Conservation (phyloP, 2,329 filamentous ascomycete species). For the Claviceps capensis region DNA sequence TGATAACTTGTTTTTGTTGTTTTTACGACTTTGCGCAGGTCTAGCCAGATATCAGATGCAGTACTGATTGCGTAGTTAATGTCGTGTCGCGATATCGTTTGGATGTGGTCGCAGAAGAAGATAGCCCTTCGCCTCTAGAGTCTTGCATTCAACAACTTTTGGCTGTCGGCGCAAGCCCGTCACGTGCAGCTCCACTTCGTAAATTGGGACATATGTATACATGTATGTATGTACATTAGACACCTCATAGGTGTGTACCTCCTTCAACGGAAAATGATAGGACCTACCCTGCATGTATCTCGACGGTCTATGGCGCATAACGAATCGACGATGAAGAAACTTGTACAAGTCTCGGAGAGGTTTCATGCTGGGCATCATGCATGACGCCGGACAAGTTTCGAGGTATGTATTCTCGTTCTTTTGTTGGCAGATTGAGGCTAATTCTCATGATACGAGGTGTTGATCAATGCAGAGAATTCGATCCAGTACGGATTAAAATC, state of each 20-base stretch:
- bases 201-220: too few species aligned
- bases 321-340: too few species aligned
- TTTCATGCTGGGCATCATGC: too few species aligned
- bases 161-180: background rate
- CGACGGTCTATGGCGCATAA: background rate
- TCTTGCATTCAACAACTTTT: background rate
- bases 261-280: background rate
- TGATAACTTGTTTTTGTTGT: background rate
- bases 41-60: background rate
- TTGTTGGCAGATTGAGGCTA: too few species aligned
- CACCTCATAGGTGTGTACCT: too few species aligned
- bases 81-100: background rate
- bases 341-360: too few species aligned
- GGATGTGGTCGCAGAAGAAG: background rate
- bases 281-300: background rate
- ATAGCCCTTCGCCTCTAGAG: background rate
- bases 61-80: background rate
- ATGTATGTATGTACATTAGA: too few species aligned
- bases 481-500: too few species aligned
- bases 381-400: too few species aligned
- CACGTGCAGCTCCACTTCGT: background rate
- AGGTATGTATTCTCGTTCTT: too few species aligned
- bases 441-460: too few species aligned
- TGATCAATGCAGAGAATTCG: too few species aligned
- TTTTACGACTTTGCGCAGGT: background rate